phyloP scores from a whole-genome alignment of 164 flowering plant species.

The Magnolia changhungtana region DNA sequence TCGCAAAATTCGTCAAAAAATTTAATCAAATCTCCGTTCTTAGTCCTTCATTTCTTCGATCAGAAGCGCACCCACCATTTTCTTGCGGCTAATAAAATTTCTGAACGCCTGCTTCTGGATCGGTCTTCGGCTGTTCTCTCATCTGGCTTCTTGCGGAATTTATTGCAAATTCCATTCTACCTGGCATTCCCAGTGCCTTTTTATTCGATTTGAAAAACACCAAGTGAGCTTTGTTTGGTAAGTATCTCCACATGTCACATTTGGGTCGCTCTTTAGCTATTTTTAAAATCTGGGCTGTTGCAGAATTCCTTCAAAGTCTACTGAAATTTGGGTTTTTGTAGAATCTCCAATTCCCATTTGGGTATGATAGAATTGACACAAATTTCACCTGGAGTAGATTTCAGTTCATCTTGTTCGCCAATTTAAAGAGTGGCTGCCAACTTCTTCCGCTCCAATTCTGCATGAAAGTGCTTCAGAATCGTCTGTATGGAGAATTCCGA shows the following conservation, averaged over 20 bases:
- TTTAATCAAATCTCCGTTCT: not conserved
- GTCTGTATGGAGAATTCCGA: slow-evolving; percentile 34
- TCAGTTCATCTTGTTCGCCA: not conserved
- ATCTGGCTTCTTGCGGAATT: not conserved
- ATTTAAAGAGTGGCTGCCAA: not conserved
- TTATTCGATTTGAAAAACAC: not conserved
- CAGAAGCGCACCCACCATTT: not conserved
- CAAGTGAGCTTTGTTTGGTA: not conserved
- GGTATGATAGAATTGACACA: not conserved
- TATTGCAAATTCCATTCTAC: not conserved
- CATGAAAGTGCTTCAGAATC: slow-evolving; percentile 6
- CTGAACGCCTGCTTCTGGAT: not conserved
- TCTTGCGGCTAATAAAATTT: not conserved
- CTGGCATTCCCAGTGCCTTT: not conserved
- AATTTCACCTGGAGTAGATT: not conserved
- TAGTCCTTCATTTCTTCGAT: not conserved
- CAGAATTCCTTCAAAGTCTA: not conserved
- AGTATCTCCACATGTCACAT: not conserved
- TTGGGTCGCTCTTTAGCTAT: not conserved
- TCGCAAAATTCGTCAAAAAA: not conserved
- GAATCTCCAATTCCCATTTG: not conserved
- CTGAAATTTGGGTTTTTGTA: not conserved
- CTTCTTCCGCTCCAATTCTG: not conserved
- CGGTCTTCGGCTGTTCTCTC: not conserved
- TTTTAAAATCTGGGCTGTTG: not conserved